Percentiles rank a stretch among this genome's conserved stretches.
Evolutionary conservation across 441 rosid species (phyloP).

Genomic region (Pelargonium myrrhifolium): DNA sequence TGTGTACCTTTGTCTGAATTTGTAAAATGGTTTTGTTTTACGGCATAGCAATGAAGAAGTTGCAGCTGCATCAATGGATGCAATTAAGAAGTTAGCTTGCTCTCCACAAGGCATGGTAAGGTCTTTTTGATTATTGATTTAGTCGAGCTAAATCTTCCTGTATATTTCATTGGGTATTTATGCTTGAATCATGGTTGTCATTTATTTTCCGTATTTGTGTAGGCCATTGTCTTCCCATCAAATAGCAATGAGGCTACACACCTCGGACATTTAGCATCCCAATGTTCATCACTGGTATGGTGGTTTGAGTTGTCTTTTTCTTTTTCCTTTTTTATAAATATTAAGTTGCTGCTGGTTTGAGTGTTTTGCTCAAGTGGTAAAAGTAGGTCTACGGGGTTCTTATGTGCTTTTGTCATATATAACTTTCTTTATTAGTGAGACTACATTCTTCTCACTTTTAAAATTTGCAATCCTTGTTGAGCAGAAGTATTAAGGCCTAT

Average conservation of each 20-base stretch:
- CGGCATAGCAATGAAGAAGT: slow-evolving; percentile 58
- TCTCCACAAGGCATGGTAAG: slow-evolving; percentile 62
- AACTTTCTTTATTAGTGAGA: no score
- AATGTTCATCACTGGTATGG: slow-evolving; percentile 62
- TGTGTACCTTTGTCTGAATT: slow-evolving; percentile 12
- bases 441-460: no score
- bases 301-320: background rate
- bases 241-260: slow-evolving; percentile 43
- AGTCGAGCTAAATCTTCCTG: background rate
- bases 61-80: slow-evolving; percentile 61
- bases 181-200: slow-evolving; percentile 7
- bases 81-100: slow-evolving; percentile 54
- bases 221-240: slow-evolving; percentile 63
- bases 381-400: no score
- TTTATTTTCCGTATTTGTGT: slow-evolving; percentile 17
- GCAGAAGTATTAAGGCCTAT: no score
- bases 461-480: no score
- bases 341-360: no score
- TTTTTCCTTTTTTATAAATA: no score
- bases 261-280: slow-evolving; percentile 56
- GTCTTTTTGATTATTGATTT: slow-evolving; percentile 10
- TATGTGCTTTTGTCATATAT: no score
- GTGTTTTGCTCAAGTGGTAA: no score
- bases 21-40: slow-evolving; percentile 2
- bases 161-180: background rate